A percentile compares a stretch with the other conserved stretches of the same genome.
These are phyloP conservation scores for Endotrypanum monterogeii DNA, from an alignment of 208 protist species.

Conservation along the genomic window DNA sequence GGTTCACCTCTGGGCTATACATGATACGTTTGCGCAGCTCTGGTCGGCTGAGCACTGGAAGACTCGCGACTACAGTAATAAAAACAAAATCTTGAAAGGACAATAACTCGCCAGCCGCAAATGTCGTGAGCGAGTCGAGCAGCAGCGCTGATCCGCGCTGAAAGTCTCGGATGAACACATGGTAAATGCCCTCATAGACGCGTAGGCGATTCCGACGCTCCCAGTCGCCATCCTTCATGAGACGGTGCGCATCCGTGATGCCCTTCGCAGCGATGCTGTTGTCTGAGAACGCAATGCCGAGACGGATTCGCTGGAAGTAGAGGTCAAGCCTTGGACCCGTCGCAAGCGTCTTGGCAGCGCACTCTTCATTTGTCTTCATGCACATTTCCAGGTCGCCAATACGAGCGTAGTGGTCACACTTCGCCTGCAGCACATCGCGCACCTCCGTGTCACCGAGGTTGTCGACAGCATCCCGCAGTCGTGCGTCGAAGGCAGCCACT, in stretches of 20 bases:
- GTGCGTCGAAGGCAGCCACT: slow-evolving; percentile 82
- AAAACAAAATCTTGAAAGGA: slow-evolving; percentile 95
- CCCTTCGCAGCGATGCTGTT: slow-evolving; percentile 89
- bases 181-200: slow-evolving; percentile 98
- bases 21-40: slow-evolving; percentile 91
- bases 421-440: slow-evolving; percentile 93
- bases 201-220: slow-evolving; percentile 98
- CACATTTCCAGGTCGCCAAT: slow-evolving; percentile 97
- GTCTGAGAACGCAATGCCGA: slow-evolving; percentile 96
- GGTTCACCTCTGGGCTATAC: slow-evolving; percentile 92
- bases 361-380: slow-evolving; percentile 88
- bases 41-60: slow-evolving; percentile 88
- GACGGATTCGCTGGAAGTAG: slow-evolving; percentile 95
- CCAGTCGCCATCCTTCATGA: slow-evolving; percentile 99
- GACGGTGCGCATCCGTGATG: slow-evolving; percentile 91
- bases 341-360: slow-evolving; percentile 93
- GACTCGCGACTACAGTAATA: slow-evolving; percentile 93
- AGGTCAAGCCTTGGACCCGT: slow-evolving; percentile 97
- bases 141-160: slow-evolving; percentile 92
- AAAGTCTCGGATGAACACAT: slow-evolving; percentile 96
- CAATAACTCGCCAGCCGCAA: slow-evolving; percentile 96
- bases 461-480: slow-evolving; percentile 93
- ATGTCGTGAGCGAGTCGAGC: slow-evolving; percentile 97
- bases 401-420: slow-evolving; percentile 92
- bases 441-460: slow-evolving; percentile 98